Conservation (phyloP, 805 yeast genomes). For the Zygosaccharomyces bisporus region DNA sequence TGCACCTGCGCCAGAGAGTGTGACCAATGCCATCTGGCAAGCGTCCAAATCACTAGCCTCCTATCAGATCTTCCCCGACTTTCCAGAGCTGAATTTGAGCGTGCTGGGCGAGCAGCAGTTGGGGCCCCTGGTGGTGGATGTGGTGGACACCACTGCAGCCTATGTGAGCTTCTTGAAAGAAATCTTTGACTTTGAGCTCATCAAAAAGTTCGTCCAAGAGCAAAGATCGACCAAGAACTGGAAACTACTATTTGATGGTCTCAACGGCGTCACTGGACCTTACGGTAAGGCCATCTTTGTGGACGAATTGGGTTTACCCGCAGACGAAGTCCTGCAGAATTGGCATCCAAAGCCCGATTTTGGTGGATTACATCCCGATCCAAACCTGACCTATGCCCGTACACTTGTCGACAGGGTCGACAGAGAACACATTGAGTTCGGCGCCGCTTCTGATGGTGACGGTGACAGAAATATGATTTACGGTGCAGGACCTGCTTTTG, state of each 20-base stretch:
- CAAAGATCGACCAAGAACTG: slow-evolving; percentile 52
- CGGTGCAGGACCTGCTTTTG: slow-evolving; percentile 83
- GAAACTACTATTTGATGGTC: slow-evolving; percentile 78
- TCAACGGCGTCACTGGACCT: slow-evolving; percentile 97
- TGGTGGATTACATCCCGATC: slow-evolving; percentile 98
- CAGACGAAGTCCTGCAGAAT: slow-evolving; percentile 65
- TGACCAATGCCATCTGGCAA: slow-evolving; percentile 82
- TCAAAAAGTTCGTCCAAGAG: slow-evolving; percentile 60
- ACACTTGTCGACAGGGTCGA: slow-evolving; percentile 88
- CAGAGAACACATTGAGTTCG: slow-evolving; percentile 74
- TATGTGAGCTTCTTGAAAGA: slow-evolving; percentile 75
- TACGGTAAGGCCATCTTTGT: slow-evolving; percentile 83
- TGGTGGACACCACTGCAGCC: slow-evolving; percentile 76
- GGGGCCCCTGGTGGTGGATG: slow-evolving; percentile 68
- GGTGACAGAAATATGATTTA: slow-evolving; percentile 99
- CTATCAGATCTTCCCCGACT: slow-evolving; percentile 56
- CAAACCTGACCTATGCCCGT: slow-evolving; percentile 90
- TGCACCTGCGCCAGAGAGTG: slow-evolving; percentile 97
- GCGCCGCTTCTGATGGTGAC: slow-evolving; percentile 99
- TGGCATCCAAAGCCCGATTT: slow-evolving; percentile 79
- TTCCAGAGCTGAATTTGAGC: slow-evolving; percentile 63
- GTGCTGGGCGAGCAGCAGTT: slow-evolving; percentile 49
- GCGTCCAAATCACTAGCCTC: slow-evolving; percentile 52
- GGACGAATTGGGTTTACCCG: slow-evolving; percentile 77
- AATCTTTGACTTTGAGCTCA: slow-evolving; percentile 83